Evolutionary conservation across 148 eudicot species (phyloP).

Genomic region (Polygonum maritimum): DNA sequence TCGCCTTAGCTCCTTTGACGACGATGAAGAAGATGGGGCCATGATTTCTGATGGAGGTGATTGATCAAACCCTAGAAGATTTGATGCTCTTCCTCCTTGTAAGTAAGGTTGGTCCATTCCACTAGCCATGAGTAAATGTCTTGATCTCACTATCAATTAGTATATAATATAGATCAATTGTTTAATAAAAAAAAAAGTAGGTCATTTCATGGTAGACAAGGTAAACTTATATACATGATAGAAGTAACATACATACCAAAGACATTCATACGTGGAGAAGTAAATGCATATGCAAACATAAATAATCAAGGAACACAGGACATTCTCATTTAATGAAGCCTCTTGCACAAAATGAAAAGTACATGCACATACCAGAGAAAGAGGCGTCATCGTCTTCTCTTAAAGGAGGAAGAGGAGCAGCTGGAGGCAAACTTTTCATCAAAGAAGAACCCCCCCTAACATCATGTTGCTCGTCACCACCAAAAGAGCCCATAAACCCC

Average conservation of each 20-base stretch:
- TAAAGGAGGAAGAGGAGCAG: slow-evolving; percentile 10
- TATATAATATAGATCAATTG: neutral
- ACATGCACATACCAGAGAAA: slow-evolving; percentile 25
- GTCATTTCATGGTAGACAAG: slow-evolving; percentile 1
- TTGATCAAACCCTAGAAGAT: slow-evolving; percentile 37
- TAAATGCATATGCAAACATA: neutral
- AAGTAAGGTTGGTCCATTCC: slow-evolving; percentile 23
- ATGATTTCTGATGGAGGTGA: neutral
- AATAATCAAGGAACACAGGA: neutral
- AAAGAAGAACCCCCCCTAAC: slow-evolving; percentile 3
- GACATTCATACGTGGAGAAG: neutral
- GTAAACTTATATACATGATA: neutral
- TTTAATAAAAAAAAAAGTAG: neutral
- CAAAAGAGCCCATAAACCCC: slow-evolving; percentile 4
- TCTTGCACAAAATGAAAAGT: neutral
- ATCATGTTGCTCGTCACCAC: slow-evolving; percentile 18
- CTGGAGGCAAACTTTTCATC: slow-evolving; percentile 32
- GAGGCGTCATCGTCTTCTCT: slow-evolving; percentile 34
- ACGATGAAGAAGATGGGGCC: slow-evolving; percentile 12
- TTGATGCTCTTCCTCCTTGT: slow-evolving; percentile 28
- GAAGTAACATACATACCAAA: neutral
- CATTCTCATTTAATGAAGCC: slow-evolving; percentile 10
- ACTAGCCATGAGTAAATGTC: slow-evolving; percentile 23
- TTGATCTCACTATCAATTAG: slow-evolving; percentile 28
- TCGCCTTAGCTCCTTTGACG: slow-evolving; percentile 34